Conservation (phyloP, 768 basidiomycete species). For the Boletus speciosus region DNA sequence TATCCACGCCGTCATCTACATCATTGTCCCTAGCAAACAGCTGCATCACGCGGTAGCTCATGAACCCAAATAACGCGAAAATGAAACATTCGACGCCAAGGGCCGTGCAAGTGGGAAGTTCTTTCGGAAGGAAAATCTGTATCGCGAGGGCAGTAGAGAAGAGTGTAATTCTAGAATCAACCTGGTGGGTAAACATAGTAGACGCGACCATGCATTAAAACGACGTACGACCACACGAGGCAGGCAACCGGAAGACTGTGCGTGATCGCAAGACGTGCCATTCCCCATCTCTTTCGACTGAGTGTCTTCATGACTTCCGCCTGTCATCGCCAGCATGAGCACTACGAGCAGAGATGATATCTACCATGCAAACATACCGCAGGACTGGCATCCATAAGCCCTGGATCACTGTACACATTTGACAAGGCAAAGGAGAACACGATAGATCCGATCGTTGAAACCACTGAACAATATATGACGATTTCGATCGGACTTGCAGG, state of each 20-base stretch:
- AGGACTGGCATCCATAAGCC: too few species aligned
- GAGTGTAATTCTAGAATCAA: not conserved
- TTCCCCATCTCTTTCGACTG: not conserved
- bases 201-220: not conserved
- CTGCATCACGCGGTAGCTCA: too few species aligned
- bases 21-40: too few species aligned
- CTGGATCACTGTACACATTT: too few species aligned
- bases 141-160: not conserved
- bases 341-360: too few species aligned
- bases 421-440: not conserved
- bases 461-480: conserved; percentile 9
- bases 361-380: too few species aligned
- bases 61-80: too few species aligned
- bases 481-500: not conserved
- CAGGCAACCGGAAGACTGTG: not conserved
- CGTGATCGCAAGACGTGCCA: conserved; percentile 11
- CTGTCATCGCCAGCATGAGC: not conserved
- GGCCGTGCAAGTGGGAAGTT: too few species aligned
- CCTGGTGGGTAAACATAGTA: not conserved
- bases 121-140: conserved; percentile 2
- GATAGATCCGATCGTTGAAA: conserved; percentile 9
- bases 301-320: not conserved
- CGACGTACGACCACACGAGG: conserved; percentile 14
- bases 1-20: too few species aligned
- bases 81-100: too few species aligned